These are phyloP conservation scores for Cymodocea nodosa DNA, from an alignment of 116 monocot genomes.

Conservation along the genomic window DNA sequence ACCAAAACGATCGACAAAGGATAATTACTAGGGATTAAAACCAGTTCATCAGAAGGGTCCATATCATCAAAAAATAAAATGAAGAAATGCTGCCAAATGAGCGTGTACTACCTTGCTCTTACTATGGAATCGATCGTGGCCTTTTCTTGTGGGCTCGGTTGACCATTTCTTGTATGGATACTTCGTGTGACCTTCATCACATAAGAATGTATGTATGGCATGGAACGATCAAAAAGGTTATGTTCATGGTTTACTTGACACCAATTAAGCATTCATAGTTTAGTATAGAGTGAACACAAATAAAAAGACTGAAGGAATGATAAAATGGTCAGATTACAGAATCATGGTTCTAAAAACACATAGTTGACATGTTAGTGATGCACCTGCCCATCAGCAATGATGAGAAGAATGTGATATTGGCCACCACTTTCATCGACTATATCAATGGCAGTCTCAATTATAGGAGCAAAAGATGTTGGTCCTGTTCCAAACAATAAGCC, in stretches of 20 bases:
- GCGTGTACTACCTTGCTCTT: constrained; percentile 37
- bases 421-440: constrained; percentile 64
- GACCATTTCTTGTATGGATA: constrained; percentile 24
- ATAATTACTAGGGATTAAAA: constrained; percentile 5
- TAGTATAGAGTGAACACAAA: too few species aligned
- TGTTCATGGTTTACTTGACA: too few species aligned
- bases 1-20: constrained; percentile 63
- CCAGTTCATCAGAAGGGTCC: background rate
- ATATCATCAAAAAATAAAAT: background rate
- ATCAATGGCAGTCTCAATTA: constrained; percentile 71
- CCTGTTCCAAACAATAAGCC: constrained; percentile 19
- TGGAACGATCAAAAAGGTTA: too few species aligned
- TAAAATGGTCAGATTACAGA: too few species aligned
- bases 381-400: constrained; percentile 95
- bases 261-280: too few species aligned
- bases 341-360: too few species aligned
- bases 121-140: constrained; percentile 58
- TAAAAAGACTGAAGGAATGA: too few species aligned
- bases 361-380: too few species aligned
- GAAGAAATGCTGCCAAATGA: too few species aligned
- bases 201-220: too few species aligned
- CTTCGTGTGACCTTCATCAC: constrained; percentile 52
- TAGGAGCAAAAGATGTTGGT: constrained; percentile 86
- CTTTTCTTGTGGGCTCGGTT: constrained; percentile 48
- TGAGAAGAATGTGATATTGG: constrained; percentile 75